Evolutionary conservation across 495 filamentous ascomycete species (phyloP).

Genomic region (Penicillium canariense): DNA sequence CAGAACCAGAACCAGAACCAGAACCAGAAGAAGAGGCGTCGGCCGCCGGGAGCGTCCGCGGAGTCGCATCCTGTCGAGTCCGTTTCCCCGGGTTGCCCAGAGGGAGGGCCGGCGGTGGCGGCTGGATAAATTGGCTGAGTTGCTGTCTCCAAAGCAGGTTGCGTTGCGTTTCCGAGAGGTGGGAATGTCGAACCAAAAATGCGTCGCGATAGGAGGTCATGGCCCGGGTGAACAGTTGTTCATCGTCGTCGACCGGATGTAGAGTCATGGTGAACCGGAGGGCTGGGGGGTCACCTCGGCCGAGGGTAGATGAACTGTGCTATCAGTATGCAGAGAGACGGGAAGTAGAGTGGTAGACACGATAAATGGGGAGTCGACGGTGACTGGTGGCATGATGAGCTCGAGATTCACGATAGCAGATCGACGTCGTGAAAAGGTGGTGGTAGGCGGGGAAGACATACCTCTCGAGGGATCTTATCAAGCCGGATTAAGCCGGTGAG

Average conservation of each 20-base stretch:
- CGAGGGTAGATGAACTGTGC: constrained; percentile 11
- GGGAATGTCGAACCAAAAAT: constrained; percentile 46
- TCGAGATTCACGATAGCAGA: no score
- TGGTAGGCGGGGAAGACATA: no score
- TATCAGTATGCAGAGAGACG: constrained; percentile 27
- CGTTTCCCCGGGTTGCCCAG: constrained; percentile 44
- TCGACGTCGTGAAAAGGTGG: no score
- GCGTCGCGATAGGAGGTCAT: constrained; percentile 47
- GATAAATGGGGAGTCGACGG: neutral
- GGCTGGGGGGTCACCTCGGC: constrained; percentile 10
- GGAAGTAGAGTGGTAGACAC: neutral
- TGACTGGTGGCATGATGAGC: neutral
- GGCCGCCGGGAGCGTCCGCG: constrained; percentile 37
- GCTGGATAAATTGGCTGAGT: constrained; percentile 42
- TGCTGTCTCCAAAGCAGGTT: constrained; percentile 45
- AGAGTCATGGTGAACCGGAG: constrained; percentile 31
- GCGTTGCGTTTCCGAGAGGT: constrained; percentile 45
- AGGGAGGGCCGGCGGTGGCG: constrained; percentile 9
- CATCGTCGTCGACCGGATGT: constrained; percentile 40
- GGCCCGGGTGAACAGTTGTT: constrained; percentile 44
- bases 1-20: constrained; percentile 34
- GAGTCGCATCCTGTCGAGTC: constrained; percentile 44
- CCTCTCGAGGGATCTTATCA: no score
- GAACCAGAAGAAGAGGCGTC: constrained; percentile 3
- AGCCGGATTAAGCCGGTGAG: no score